phyloP scores from a whole-genome alignment of 768 basidiomycete species.

The Hysterangium stoloniferum region DNA sequence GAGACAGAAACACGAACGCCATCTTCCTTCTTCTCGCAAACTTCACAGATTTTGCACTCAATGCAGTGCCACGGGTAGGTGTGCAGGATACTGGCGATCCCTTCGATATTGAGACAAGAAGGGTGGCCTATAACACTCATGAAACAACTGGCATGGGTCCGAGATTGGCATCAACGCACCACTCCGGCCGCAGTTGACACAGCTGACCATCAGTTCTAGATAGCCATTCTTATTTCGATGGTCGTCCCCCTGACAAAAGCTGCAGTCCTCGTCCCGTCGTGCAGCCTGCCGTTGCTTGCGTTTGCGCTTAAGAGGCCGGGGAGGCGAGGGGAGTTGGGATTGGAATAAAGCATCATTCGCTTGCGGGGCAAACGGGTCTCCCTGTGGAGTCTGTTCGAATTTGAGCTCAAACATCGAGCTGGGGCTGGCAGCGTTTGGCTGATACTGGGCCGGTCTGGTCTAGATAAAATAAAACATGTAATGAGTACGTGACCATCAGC shows the following conservation, averaged over 20 bases:
- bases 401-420: constrained; percentile 43
- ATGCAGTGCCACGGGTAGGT: constrained; percentile 82
- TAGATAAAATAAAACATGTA: constrained; percentile 12
- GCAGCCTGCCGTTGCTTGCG: constrained; percentile 23
- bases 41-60: constrained; percentile 89
- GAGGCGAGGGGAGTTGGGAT: constrained; percentile 31
- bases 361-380: constrained; percentile 75
- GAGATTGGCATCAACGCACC: constrained; percentile 39
- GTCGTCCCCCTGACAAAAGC: constrained; percentile 69
- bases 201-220: constrained; percentile 68
- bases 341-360: constrained; percentile 43
- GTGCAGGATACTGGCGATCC: constrained; percentile 51
- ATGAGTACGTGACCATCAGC: constrained; percentile 7
- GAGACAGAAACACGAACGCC: constrained; percentile 54
- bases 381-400: constrained; percentile 52
- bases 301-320: constrained; percentile 41
- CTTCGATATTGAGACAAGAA: constrained; percentile 64
- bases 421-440: too few relatives aligned
- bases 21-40: constrained; percentile 78
- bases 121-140: constrained; percentile 63
- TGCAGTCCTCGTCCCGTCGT: constrained; percentile 58
- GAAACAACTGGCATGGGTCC: constrained; percentile 4
- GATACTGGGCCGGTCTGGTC: constrained; percentile 18
- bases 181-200: constrained; percentile 74
- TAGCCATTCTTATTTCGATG: constrained; percentile 46